Conservation (phyloP, 2,329 filamentous ascomycete genomes). For the Aspergillus sp. region DNA sequence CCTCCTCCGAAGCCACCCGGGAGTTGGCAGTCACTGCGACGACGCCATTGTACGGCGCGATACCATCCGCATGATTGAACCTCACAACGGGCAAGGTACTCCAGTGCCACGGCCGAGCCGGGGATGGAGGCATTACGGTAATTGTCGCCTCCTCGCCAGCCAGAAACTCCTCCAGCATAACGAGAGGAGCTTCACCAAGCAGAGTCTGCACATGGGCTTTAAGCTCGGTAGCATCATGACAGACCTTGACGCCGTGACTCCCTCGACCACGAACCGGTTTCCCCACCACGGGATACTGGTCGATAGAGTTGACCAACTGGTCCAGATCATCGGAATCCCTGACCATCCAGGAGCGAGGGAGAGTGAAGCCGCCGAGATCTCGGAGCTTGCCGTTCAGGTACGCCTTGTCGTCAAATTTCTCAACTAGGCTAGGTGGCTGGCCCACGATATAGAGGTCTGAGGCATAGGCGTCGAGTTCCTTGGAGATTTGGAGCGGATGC, state of each 20-base stretch:
- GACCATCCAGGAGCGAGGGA: slow-evolving; percentile 42
- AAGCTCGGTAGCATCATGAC: slow-evolving; percentile 32
- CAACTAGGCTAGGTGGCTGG: slow-evolving; percentile 49
- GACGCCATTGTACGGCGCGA: slow-evolving; percentile 52
- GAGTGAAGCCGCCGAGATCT: slow-evolving; percentile 35
- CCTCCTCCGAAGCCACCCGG: slow-evolving; percentile 31
- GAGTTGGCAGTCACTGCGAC: slow-evolving; percentile 53
- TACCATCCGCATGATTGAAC: slow-evolving; percentile 49
- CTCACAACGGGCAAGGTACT: slow-evolving; percentile 47
- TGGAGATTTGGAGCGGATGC: slow-evolving; percentile 49
- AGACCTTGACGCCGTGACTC: slow-evolving; percentile 53
- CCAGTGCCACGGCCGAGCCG: slow-evolving; percentile 37
- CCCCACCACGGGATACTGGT: slow-evolving; percentile 44
- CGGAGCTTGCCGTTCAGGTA: slow-evolving; percentile 48
- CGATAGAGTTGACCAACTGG: slow-evolving; percentile 7
- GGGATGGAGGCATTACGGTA: slow-evolving; percentile 52
- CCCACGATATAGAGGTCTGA: slow-evolving; percentile 42
- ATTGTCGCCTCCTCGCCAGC: slow-evolving; percentile 51
- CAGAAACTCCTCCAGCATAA: slow-evolving; percentile 52
- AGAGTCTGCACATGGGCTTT: slow-evolving; percentile 35
- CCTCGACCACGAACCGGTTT: slow-evolving; percentile 53
- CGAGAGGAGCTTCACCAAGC: slow-evolving; percentile 34
- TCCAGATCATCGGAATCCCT: slow-evolving; percentile 16
- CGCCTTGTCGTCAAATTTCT: slow-evolving; percentile 53
- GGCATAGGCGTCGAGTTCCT: slow-evolving; percentile 28